A percentile compares a stretch with the other conserved stretches of the same genome.
Conservation (phyloP, 2,329 filamentous ascomycete genomes). For the Teratosphaeria zuluensis region DNA sequence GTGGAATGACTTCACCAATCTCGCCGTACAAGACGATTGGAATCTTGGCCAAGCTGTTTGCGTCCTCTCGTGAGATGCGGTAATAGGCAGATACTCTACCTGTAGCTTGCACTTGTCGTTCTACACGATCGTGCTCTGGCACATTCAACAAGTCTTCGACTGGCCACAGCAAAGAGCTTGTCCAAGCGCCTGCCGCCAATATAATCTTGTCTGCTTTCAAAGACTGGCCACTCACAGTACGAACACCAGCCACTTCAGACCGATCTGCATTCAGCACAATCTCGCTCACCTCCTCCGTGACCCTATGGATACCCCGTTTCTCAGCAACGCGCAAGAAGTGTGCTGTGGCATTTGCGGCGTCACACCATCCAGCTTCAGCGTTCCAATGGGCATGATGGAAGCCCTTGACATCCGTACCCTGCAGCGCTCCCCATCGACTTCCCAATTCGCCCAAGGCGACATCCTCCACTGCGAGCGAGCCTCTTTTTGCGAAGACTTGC, state of each 20-base stretch:
- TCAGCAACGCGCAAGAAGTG: conserved; percentile 37
- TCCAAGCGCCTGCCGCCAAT: conserved; percentile 49
- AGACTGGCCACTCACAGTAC: conserved; percentile 36
- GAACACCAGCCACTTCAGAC: conserved; percentile 35
- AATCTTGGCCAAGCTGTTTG: conserved; percentile 37
- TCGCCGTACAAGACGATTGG: conserved; percentile 46
- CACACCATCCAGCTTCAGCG: conserved; percentile 44
- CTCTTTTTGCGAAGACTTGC: background rate
- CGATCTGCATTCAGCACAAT: conserved; percentile 33
- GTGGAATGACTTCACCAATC: conserved; percentile 39
- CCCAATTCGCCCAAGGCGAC: background rate
- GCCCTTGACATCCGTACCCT: conserved; percentile 26
- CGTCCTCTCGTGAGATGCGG: conserved; percentile 42
- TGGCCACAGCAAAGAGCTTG: conserved; percentile 43
- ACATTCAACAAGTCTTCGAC: conserved; percentile 35
- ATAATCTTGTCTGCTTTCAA: conserved; percentile 46
- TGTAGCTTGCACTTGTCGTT: conserved; percentile 47
- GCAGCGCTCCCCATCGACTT: conserved; percentile 32
- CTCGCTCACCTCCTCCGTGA: conserved; percentile 31
- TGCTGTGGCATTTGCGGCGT: conserved; percentile 39
- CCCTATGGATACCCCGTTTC: conserved; percentile 36
- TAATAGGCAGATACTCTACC: conserved; percentile 52
- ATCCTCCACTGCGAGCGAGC: background rate
- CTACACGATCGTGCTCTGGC: conserved; percentile 37
- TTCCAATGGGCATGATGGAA: conserved; percentile 39